Percentiles rank a stretch among this genome's conserved stretches.
phyloP scores from a whole-genome alignment of 345 rosid species.

The Lepidium africanum region DNA sequence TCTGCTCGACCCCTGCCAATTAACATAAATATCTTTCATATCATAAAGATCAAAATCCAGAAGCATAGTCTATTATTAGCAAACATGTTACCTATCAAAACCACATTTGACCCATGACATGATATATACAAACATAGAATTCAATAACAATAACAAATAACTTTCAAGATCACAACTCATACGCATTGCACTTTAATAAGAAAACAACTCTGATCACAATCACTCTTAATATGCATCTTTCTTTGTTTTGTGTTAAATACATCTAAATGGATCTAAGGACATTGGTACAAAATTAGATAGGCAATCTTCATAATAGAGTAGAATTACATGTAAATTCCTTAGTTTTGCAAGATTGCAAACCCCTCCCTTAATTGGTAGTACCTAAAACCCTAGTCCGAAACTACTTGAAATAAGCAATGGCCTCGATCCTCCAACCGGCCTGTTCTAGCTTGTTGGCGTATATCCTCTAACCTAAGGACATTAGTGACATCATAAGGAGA shows the following conservation, averaged over 20 bases:
- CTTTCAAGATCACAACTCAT: background rate
- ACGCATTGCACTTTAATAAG: background rate
- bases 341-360: no score
- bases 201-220: background rate
- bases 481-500: no score
- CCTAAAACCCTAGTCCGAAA: no score
- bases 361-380: no score
- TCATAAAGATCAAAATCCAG: no score
- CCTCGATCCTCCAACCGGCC: no score
- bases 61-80: slow-evolving; percentile 10
- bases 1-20: slow-evolving; percentile 81
- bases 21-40: background rate
- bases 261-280: background rate
- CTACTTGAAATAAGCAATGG: no score
- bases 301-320: no score
- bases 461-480: no score
- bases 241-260: background rate
- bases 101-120: slow-evolving; percentile 6
- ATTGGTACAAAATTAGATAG: background rate
- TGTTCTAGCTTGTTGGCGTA: no score
- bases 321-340: no score
- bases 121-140: background rate
- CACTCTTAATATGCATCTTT: background rate
- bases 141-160: background rate
- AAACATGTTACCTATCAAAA: background rate